Evolutionary conservation across 2,329 filamentous ascomycete genomes (phyloP), one percentile per base, ranked within the genome.

Genomic region (Aspergillus neotritici): DNA sequence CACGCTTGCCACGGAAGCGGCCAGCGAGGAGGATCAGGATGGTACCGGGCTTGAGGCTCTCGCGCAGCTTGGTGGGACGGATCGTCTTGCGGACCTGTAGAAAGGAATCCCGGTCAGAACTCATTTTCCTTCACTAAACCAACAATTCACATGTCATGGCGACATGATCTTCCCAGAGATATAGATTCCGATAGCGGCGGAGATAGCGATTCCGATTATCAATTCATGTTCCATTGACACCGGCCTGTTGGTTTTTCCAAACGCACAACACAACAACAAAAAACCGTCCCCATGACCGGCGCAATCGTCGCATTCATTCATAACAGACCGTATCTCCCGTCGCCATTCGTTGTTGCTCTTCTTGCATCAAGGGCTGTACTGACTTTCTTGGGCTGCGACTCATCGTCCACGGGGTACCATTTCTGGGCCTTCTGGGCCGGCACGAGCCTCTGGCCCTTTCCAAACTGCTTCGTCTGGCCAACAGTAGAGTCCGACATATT

Each of bases 1-100:
- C 93, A 72, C 93, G 93, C 89, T 98, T 98, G 82, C 93, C 93
- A 67, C 93, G 91, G 88, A 97, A 98, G 70, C 93, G 93, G 68
- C 93, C 93, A 73, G 93, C 93, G 71, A 98, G 89, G 72, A 98
- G 88, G 77, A 98, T 98, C 71, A 98, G 87, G 71, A 98, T 82
- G 72, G 89, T 87, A 69, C 93, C 93, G 70, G 93, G 91, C 76
- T 88, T 80, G 69, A 98, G 90, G 61, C 87, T 85, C 69, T 86
- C 75, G 71, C 93, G 88, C 65, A 88, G 82, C 75, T 88, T 83
- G 75, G 89, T 86, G 65, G 89, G 79, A 69, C 87, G 89, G 74
- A 91, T 72, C 66, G 88, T 77, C 83, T 98, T 98, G 83, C 93
- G 93, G 74, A 87, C 82, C 93, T 98, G 70, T 70, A 53, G 50